Conservation (phyloP, 2,329 filamentous ascomycete genomes). For the Diaporthe caulivora region DNA sequence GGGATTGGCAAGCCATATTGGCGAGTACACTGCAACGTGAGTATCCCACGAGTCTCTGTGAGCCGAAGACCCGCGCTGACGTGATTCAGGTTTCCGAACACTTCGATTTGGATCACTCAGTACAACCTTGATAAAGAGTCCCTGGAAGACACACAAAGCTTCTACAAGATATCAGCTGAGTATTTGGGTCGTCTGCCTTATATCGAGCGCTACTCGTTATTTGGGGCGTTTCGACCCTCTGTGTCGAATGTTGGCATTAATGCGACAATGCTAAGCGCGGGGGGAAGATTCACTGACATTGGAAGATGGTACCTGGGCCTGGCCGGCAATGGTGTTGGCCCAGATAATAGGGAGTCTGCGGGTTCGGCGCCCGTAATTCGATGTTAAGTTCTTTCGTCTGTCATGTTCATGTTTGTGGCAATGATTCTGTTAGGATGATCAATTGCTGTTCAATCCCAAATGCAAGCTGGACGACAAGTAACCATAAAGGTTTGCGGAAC, state of each 20-base stretch:
- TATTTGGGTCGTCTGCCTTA: conserved; percentile 75
- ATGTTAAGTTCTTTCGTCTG: neutral
- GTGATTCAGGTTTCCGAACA: conserved; percentile 65
- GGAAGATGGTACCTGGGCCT: conserved; percentile 82
- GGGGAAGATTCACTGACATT: conserved; percentile 79
- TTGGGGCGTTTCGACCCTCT: conserved; percentile 78
- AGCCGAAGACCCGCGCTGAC: too few species aligned
- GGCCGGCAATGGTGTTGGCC: conserved; percentile 58
- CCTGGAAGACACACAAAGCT: conserved; percentile 69
- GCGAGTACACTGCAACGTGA: conserved; percentile 64
- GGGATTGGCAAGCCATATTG: conserved; percentile 75
- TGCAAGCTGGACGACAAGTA: neutral
- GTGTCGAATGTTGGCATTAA: conserved; percentile 82
- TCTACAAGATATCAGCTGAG: conserved; percentile 75
- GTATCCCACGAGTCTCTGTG: conserved; percentile 39
- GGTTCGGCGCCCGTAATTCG: neutral
- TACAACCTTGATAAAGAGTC: conserved; percentile 73
- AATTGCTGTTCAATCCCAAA: neutral
- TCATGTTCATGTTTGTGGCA: neutral
- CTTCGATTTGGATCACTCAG: conserved; percentile 83
- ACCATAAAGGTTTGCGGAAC: neutral
- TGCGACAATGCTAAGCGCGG: conserved; percentile 75
- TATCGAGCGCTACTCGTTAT: conserved; percentile 79
- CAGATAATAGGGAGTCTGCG: conserved; percentile 40
- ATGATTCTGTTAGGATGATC: neutral